Evolutionary conservation across 140 eudicot genomes (phyloP), one percentile per base, ranked within the genome.

Genomic region (Stevia rebaudiana): DNA sequence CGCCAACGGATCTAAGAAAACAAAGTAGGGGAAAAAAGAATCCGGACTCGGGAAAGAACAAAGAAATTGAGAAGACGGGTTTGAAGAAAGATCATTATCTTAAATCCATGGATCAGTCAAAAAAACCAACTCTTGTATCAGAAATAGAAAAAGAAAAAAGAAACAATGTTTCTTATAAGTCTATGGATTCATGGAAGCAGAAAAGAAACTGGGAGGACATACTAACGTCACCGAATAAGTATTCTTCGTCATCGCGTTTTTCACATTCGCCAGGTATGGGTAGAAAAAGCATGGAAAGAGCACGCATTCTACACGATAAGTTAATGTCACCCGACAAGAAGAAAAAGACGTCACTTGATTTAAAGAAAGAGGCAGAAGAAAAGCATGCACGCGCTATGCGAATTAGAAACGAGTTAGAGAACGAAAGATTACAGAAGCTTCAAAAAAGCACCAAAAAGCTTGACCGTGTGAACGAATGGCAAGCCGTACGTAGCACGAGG

Each of bases 111-210:
- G 92, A 87, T 73, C 69, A 78, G 44, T 57, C 66, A 40, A 80
- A 70, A 74, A 82, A 79, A 59, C 75, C 73, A 17, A 69, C 48
- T 65, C 62, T 62, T 24, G 21, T 48, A 11, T 65, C 74, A 17
- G 95, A 86, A 67, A 79, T 70, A 72, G 97, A 88, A 40, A 85
- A 72, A 61, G 97, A 90, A 31, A 84, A 63, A 70, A 81, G 86
- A 83, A 70, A 76, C 74, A 81, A 79, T 47, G 17, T 59, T 55
- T 65, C 78, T 10, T 76, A 65, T 79, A 86, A 77, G 65, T 84
- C 88, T 16, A 81, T 82, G 96, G 96, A 91, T 75, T 96, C 96
- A 54, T 91, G 98, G 98, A 87, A 91, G 68, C 95, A 87, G 83
- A 91, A 87, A 73, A 78, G 98, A 60, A 84, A 87, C 58, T 87